A percentile compares a stretch with the other conserved stretches of the same genome.
These are phyloP conservation scores for Carex scoparia DNA, from an alignment of 176 grass and related monocot genomes.

Conservation along the genomic window DNA sequence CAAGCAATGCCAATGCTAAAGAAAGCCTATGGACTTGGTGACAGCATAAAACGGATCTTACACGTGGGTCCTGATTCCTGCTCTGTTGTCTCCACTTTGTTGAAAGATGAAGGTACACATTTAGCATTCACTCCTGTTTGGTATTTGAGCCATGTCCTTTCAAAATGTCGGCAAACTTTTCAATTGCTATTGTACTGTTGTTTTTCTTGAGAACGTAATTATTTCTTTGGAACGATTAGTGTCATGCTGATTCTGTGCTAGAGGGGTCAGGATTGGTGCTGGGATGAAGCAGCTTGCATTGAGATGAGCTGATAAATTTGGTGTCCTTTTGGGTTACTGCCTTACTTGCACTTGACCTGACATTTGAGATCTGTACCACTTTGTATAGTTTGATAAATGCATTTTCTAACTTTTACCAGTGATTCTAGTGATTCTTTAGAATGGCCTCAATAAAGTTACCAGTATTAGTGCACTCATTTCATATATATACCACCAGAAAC, in stretches of 20 bases:
- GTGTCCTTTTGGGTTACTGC: not conserved
- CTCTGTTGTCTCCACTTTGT: slow-evolving; percentile 72
- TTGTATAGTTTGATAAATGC: not conserved
- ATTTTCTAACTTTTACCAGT: not conserved
- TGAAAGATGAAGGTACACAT: slow-evolving; percentile 51
- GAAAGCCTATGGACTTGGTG: slow-evolving; percentile 60
- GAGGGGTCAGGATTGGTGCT: not conserved
- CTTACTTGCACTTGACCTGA: not conserved
- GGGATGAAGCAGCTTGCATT: not conserved
- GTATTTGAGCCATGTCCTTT: not conserved
- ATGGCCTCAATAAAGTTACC: not conserved
- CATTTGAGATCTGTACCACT: not conserved
- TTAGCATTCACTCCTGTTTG: not conserved
- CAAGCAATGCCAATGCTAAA: slow-evolving; percentile 73
- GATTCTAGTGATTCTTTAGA: not conserved
- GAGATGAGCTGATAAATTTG: not conserved
- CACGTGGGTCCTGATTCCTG: slow-evolving; percentile 89
- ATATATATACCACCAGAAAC: not conserved
- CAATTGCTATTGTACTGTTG: not conserved
- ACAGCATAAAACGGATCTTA: slow-evolving; percentile 52
- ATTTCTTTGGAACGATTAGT: not conserved
- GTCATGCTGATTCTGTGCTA: not conserved
- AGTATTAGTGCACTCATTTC: not conserved
- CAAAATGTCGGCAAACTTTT: not conserved
- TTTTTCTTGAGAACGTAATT: not conserved